A percentile compares a stretch with the other conserved stretches of the same genome.
These are phyloP conservation scores for Gloeostereum incarnatum DNA, from an alignment of 768 basidiomycete genomes.

Conservation along the genomic window DNA sequence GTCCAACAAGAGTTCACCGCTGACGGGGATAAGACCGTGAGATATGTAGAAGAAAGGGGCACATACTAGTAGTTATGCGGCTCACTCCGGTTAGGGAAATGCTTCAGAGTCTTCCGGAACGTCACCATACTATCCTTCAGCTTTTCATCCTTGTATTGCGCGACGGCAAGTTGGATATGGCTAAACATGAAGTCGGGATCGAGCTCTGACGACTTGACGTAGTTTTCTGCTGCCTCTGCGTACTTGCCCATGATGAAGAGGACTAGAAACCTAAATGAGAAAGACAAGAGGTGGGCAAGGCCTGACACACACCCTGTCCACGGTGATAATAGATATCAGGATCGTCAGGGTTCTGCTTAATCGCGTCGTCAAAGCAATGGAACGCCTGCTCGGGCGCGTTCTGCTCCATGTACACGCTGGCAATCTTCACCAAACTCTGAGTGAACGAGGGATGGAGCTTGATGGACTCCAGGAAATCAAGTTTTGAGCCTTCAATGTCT, in stretches of 20 bases:
- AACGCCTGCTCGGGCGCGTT: constrained; percentile 75
- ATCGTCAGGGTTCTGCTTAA: constrained; percentile 72
- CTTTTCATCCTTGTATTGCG: constrained; percentile 86
- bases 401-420: constrained; percentile 96
- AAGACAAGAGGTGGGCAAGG: constrained; percentile 1
- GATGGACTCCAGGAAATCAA: constrained; percentile 73
- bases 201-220: constrained; percentile 80
- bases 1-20: constrained; percentile 91
- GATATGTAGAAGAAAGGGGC: background rate
- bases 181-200: constrained; percentile 91
- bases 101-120: constrained; percentile 75
- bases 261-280: constrained; percentile 33
- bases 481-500: constrained; percentile 74
- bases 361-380: constrained; percentile 85
- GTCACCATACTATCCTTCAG: constrained; percentile 79
- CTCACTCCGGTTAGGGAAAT: constrained; percentile 81
- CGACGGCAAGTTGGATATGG: constrained; percentile 95
- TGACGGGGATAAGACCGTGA: constrained; percentile 17
- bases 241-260: constrained; percentile 94
- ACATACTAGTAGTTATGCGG: constrained; percentile 92
- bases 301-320: constrained; percentile 84
- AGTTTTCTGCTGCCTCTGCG: constrained; percentile 78
- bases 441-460: constrained; percentile 59
- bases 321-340: constrained; percentile 98
- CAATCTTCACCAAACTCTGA: constrained; percentile 93